A percentile compares a stretch with the other conserved stretches of the same genome.
Evolutionary conservation across 1,139 yeast genomes (phyloP).

Genomic region (Waltiozyma sp.): DNA sequence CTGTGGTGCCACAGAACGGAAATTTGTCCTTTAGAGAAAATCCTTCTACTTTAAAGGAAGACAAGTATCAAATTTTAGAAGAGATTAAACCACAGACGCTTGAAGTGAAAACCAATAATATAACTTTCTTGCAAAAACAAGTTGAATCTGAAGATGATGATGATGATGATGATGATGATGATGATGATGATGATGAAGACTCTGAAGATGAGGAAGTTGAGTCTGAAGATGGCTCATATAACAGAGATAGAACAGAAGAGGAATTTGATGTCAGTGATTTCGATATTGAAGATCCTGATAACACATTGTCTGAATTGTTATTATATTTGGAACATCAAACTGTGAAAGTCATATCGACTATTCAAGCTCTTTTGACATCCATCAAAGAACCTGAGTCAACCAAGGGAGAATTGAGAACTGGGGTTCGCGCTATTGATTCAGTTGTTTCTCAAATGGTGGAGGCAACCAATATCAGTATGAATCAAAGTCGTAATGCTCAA

Average conservation of each 20-base stretch:
- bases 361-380: constrained; percentile 68
- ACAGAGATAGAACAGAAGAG: constrained; percentile 3
- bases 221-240: constrained; percentile 1
- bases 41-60: neutral
- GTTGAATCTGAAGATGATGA: no score
- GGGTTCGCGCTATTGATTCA: constrained; percentile 60
- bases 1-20: no score
- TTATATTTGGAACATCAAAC: constrained; percentile 90
- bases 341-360: constrained; percentile 80
- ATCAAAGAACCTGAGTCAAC: constrained; percentile 71
- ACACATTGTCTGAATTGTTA: constrained; percentile 74
- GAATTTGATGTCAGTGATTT: constrained; percentile 60
- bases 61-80: neutral
- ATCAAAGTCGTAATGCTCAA: constrained; percentile 68
- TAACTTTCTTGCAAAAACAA: no score
- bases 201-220: constrained; percentile 4
- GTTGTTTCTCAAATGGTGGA: constrained; percentile 84
- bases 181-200: constrained; percentile 5
- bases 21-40: neutral
- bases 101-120: neutral
- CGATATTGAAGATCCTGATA: constrained; percentile 79
- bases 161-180: constrained; percentile 4
- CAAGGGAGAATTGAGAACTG: constrained; percentile 60
- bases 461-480: constrained; percentile 83
- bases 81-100: neutral